Percentiles rank a stretch among this genome's conserved stretches.
These are phyloP conservation scores for Vigna hirtella DNA, from an alignment of 306 rosid genomes.

Conservation along the genomic window DNA sequence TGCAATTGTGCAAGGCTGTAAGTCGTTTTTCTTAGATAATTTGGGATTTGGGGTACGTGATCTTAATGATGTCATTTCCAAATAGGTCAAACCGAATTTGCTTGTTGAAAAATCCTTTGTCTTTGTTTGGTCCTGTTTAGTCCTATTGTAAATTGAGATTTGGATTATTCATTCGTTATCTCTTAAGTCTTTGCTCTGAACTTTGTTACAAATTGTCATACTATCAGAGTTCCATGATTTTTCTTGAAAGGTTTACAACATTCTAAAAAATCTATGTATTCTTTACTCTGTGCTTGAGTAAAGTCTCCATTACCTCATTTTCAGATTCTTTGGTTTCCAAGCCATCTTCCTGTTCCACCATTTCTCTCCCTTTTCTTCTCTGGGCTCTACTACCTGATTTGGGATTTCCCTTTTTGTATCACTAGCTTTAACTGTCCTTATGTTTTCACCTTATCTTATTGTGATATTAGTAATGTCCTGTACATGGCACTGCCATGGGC, in stretches of 20 bases:
- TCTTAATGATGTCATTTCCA: neutral
- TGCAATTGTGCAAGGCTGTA: neutral
- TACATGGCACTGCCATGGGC: too few relatives aligned
- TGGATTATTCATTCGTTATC: neutral
- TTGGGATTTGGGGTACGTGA: conserved; percentile 6
- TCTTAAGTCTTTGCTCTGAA: neutral
- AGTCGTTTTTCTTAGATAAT: neutral
- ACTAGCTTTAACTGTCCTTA: too few relatives aligned
- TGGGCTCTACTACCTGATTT: too few relatives aligned
- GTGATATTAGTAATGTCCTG: too few relatives aligned
- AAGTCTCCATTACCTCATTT: neutral
- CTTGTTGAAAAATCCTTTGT: neutral
- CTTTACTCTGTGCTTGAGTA: neutral
- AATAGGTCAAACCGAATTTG: neutral
- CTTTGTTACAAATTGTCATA: neutral
- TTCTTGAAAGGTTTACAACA: neutral
- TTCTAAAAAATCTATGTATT: neutral
- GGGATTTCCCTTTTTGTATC: too few relatives aligned
- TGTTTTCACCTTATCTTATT: too few relatives aligned
- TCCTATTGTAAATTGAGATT: neutral
- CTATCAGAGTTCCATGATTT: neutral
- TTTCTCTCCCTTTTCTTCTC: neutral
- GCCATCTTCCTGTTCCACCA: neutral
- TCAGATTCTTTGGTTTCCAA: neutral
- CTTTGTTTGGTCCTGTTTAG: neutral